Evolutionary conservation across 2,329 filamentous ascomycete species (phyloP).

Genomic region (Scedosporium minutisporum): DNA sequence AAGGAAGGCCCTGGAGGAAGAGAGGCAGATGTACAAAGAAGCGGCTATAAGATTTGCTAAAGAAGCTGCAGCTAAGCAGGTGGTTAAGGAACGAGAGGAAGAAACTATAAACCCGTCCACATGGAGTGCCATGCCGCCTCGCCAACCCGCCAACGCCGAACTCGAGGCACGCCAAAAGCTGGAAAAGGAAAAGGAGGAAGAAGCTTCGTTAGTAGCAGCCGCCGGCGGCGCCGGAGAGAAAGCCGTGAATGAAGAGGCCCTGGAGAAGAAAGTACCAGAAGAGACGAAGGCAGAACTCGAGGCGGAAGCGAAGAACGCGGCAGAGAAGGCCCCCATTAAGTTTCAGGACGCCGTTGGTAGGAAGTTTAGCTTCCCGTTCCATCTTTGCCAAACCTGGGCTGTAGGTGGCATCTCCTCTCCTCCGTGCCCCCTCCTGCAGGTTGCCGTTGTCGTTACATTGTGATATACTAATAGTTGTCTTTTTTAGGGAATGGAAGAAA

Average conservation of each 20-base stretch:
- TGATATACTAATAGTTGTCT: neutral
- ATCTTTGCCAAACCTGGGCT: conserved; percentile 74
- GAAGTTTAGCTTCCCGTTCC: conserved; percentile 86
- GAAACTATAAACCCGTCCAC: conserved; percentile 34
- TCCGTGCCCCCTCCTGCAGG: neutral
- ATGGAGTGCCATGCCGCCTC: conserved; percentile 31
- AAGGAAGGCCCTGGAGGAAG: conserved; percentile 23
- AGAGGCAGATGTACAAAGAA: conserved; percentile 26
- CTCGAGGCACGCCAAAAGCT: conserved; percentile 28
- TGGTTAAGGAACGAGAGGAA: conserved; percentile 10
- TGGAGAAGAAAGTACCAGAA: conserved; percentile 46
- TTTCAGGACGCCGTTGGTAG: conserved; percentile 91
- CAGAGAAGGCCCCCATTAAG: conserved; percentile 64
- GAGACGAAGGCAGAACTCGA: conserved; percentile 39
- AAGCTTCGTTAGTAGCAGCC: conserved; percentile 23
- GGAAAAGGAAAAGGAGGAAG: conserved; percentile 24
- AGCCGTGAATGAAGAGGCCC: conserved; percentile 40
- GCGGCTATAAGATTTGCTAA: conserved; percentile 35
- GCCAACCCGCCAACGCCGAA: conserved; percentile 21
- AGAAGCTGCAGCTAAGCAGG: conserved; percentile 24
- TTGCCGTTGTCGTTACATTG: too few relatives aligned
- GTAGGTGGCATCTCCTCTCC: conserved; percentile 37
- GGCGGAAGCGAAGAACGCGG: conserved; percentile 38
- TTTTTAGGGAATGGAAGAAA: conserved; percentile 68
- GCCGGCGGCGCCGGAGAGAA: conserved; percentile 31